phyloP scores from a whole-genome alignment of 176 grass and related monocot genomes.

The Aegilops longissima region DNA sequence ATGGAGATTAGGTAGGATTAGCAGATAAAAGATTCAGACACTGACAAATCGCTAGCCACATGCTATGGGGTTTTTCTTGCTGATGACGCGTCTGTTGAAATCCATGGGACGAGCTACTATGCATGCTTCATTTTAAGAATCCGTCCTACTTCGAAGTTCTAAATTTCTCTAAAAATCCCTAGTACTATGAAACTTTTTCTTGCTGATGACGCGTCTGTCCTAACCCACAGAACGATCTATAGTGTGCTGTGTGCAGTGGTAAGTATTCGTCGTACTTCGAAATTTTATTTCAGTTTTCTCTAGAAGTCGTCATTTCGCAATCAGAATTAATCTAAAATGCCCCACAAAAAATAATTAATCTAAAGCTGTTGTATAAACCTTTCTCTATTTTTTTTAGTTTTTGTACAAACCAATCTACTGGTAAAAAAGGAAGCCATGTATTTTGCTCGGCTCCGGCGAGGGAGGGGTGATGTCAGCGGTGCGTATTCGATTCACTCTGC shows the following conservation, averaged over 20 bases:
- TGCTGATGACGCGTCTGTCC: no score
- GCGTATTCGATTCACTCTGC: no score
- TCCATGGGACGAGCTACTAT: background rate
- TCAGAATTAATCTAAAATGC: background rate
- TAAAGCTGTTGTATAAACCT: no score
- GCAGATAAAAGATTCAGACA: background rate
- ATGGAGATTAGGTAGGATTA: constrained; percentile 12
- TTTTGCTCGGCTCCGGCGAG: no score
- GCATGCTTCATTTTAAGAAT: background rate
- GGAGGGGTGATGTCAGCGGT: no score
- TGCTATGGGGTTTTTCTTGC: background rate
- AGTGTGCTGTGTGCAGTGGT: background rate
- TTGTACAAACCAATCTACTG: no score
- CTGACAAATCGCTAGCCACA: background rate
- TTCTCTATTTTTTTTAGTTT: no score
- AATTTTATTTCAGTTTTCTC: background rate
- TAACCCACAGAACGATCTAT: background rate
- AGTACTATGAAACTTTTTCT: no score
- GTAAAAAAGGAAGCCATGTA: no score
- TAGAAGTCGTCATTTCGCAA: background rate
- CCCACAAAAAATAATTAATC: no score
- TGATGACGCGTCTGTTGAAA: background rate
- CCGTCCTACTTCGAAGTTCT: background rate
- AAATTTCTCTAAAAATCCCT: background rate
- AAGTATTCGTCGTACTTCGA: background rate